Evolutionary conservation across 495 filamentous ascomycete genomes (phyloP), one percentile per base, ranked within the genome.

Genomic region (Penicillium fimorum): DNA sequence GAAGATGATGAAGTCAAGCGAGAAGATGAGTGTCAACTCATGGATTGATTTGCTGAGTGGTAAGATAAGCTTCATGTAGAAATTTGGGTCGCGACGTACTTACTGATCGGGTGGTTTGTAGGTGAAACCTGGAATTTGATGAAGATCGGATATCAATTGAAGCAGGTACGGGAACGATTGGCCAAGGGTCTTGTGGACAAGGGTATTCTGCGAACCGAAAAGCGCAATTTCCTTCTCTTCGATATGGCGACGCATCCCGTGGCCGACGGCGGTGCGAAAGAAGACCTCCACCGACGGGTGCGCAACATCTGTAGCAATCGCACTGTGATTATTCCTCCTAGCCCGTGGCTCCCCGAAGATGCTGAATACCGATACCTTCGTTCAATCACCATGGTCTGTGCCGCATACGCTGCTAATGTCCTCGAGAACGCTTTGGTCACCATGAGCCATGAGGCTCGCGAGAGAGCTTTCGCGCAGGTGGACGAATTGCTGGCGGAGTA

Each of bases 161-260:
- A 98, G 74, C 94, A 98, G 79, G 94, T 98, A 49, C 92, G 94
- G 65, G 94, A 98, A 79, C 90, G 94, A 48, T 83, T 97, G 47
- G 91, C 90, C 61, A 98, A 98, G 73, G 94, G 94, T n/a, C 84
- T 98, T 27, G 94, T 98, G 29, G 94, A 98, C 74, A 98, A 98
- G 76, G 94, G 94, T 52, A 96, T 98, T 70, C 84, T 98, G 47
- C 89, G 94, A 64, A 98, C 94, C 55, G 94, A 98, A 74, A 98
- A 98, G 78, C 90, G 91, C 70, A 98, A 98, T 77, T 98, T 98
- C 76, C 82, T 98, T 61, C 88, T 98, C 50, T 98, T 98, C 76
- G 94, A 98, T 76, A 98, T 98, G 94, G 94, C 94, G 12, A 98
- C 94, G 43, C 94, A 97, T 71, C 94, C 94, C n/a, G 92, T 98